A percentile compares a stretch with the other conserved stretches of the same genome.
phyloP scores from a whole-genome alignment of 495 filamentous ascomycete genomes.

The Cudoniella acicularis region DNA sequence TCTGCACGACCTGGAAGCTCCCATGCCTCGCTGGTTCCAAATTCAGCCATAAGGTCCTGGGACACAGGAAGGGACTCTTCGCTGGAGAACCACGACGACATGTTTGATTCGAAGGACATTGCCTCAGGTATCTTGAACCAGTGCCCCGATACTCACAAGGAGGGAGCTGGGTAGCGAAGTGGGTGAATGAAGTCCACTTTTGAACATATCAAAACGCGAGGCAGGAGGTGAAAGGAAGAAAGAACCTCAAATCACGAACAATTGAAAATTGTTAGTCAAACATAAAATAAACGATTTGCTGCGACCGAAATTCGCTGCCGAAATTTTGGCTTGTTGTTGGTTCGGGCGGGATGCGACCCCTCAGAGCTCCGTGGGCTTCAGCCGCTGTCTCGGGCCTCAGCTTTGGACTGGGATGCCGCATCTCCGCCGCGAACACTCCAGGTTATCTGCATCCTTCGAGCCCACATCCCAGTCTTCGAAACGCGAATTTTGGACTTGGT shows the following conservation, averaged over 20 bases:
- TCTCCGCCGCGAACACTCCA: neutral
- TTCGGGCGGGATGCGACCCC: neutral
- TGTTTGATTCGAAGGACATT: neutral
- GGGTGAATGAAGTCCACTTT: neutral
- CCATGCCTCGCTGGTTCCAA: neutral
- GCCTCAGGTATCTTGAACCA: neutral
- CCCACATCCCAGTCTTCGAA: neutral
- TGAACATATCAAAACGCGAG: neutral
- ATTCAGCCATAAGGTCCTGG: neutral
- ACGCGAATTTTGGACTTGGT: neutral
- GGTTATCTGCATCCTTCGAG: neutral
- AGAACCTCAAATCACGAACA: neutral
- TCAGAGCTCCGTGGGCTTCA: neutral
- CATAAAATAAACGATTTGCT: neutral
- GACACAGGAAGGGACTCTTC: neutral
- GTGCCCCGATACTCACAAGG: neutral
- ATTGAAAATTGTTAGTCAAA: neutral
- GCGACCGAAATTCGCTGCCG: neutral
- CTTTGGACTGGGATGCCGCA: neutral
- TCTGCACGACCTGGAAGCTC: neutral
- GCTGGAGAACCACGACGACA: neutral
- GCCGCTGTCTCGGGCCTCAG: neutral
- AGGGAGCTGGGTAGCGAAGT: neutral
- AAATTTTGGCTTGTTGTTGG: neutral
- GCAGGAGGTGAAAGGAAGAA: neutral